Base-by-base conservation (phyloP, 495 filamentous ascomycete species). In the Xylaria venustula region DNA sequence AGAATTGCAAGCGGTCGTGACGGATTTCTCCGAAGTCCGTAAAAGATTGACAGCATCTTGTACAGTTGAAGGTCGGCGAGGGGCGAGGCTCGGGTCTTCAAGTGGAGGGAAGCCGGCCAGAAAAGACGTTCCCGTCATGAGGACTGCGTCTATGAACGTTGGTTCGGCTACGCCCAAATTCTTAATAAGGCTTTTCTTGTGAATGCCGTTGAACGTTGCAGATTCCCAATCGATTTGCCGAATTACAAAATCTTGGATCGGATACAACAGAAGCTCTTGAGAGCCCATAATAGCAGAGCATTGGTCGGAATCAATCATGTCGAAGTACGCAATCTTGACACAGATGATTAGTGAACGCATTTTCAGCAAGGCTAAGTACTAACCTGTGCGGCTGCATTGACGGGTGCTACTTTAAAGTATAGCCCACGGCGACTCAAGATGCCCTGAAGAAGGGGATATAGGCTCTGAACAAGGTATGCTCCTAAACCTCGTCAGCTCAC, bases 301-400 rank as follows among this genome's bases (percentile, higher is more conserved):
- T 50, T 89, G 83, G 37, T 86, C 83, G 25, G 80, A 87, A 46
- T 86, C 80, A 54, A 85, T 81, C 68, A 88, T 84, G 58, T 89
- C 84, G 52, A 96, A 85, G 71, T 95, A 92, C 46, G 89, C 87
- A 58, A 98, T 84, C 92, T 97, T 65, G 49, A 30, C n/a, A n/a
- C n/a, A n/a, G 40, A 19, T 3, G 11, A 61, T 71, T 15, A 73
- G 75, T 20, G 61, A 49, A 37, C 55, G n/a, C 46, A 58, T 23
- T 6, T 26, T 25, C 9, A 23, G 36, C 14, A 8, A 3, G 12
- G 23, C 22, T 30, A 46, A 20, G 49, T 63, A 58, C 75, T 63
- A 75, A 96, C 92, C 84, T 98, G 93, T 50, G 92, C 90, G 61
- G 89, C 87, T 45, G 93, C 91, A 67, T 87, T 90, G 74, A 93